Percentiles rank a stretch among this genome's conserved stretches.
phyloP scores from a whole-genome alignment of 129 eudicot species.

The Tagetes erecta region DNA sequence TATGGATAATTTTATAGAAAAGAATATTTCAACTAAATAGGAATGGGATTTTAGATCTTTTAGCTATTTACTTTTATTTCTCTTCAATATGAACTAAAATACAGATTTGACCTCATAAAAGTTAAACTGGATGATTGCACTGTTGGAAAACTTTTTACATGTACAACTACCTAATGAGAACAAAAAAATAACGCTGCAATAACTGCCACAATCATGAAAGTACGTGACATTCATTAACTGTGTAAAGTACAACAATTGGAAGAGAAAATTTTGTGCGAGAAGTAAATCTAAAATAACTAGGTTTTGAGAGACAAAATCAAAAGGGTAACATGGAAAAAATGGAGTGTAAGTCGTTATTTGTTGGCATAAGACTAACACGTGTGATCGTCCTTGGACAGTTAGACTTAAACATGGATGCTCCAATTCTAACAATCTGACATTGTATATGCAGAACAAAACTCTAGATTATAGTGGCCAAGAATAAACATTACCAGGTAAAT shows the following conservation, averaged over 20 bases:
- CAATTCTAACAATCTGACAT: neutral
- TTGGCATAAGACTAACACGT: neutral
- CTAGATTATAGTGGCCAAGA: neutral
- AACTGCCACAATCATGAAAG: neutral
- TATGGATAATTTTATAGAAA: neutral
- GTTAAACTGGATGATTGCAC: neutral
- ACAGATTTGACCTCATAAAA: neutral
- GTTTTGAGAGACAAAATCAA: neutral
- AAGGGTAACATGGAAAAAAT: neutral
- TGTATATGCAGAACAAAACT: neutral
- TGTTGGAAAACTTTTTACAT: neutral
- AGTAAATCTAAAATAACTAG: neutral
- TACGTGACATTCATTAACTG: neutral
- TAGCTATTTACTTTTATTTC: neutral
- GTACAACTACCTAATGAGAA: neutral
- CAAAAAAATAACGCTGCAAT: neutral
- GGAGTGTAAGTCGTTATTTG: neutral
- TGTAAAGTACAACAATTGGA: too few species aligned
- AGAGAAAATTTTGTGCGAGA: neutral
- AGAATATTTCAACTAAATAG: neutral
- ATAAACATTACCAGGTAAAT: slow-evolving; percentile 58
- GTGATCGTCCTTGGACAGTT: neutral
- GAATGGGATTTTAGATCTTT: neutral
- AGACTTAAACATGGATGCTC: neutral
- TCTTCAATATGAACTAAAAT: neutral